phyloP scores from a whole-genome alignment of 140 eudicot species.

The Flaveria floridana region DNA sequence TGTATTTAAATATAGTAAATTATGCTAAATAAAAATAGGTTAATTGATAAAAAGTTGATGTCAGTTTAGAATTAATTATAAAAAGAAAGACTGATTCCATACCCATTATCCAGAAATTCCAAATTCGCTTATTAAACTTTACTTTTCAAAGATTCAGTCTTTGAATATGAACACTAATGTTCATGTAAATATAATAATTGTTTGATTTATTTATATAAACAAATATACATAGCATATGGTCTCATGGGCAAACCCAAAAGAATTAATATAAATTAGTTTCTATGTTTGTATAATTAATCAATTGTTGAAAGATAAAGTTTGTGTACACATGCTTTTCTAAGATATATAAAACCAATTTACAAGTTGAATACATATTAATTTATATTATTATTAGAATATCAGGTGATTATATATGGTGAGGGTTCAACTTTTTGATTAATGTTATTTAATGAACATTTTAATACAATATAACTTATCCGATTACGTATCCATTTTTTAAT shows the following conservation, averaged over 20 bases:
- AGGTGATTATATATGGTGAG: background rate
- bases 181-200: background rate
- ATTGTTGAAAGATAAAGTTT: background rate
- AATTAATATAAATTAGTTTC: background rate
- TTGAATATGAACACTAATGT: background rate
- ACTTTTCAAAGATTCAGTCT: conserved; percentile 18
- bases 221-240: background rate
- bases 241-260: background rate
- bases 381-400: too few species aligned
- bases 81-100: conserved; percentile 8
- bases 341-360: too few species aligned
- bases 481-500: too few species aligned
- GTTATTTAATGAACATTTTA: background rate
- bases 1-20: background rate
- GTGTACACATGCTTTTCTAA: too few species aligned
- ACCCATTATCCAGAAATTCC: conserved; percentile 17
- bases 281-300: background rate
- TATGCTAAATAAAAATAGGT: background rate
- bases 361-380: background rate
- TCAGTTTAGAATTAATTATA: background rate
- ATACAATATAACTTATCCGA: background rate
- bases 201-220: background rate
- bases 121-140: background rate
- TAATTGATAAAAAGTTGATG: background rate
- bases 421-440: background rate